Conservation (phyloP, 768 basidiomycete genomes). For the Cubamyces lactineus region DNA sequence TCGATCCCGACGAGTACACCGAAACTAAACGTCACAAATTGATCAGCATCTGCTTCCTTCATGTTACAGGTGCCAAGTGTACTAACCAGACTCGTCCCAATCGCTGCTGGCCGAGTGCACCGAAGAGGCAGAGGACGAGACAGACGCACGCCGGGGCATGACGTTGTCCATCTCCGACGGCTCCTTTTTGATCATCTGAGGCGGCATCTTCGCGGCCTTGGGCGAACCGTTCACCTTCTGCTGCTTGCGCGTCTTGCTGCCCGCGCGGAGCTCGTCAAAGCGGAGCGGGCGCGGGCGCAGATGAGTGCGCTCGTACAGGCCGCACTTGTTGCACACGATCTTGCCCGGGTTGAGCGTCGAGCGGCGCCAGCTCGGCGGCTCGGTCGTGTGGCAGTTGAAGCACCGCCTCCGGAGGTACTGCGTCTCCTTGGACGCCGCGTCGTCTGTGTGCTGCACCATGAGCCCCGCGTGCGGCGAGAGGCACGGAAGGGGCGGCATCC, state of each 20-base stretch:
- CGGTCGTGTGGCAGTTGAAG: slow-evolving; percentile 91
- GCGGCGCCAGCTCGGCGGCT: slow-evolving; percentile 87
- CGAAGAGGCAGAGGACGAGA: slow-evolving; percentile 61
- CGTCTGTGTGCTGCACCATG: slow-evolving; percentile 86
- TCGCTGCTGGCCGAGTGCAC: slow-evolving; percentile 68
- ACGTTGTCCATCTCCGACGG: slow-evolving; percentile 39
- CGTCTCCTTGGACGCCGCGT: slow-evolving; percentile 88
- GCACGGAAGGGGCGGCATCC: slow-evolving; percentile 41
- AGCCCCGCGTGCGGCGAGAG: slow-evolving; percentile 52
- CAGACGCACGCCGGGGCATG: slow-evolving; percentile 61
- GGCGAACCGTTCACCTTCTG: slow-evolving; percentile 35
- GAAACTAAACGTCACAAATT: slow-evolving; percentile 35
- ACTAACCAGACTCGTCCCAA: slow-evolving; percentile 81
- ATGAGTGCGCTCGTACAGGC: slow-evolving; percentile 89
- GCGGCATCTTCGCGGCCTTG: slow-evolving; percentile 38
- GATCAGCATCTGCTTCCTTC: slow-evolving; percentile 17
- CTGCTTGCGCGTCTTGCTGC: slow-evolving; percentile 79
- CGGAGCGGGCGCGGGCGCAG: slow-evolving; percentile 80
- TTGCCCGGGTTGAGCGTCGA: slow-evolving; percentile 89
- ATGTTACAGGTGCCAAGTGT: not conserved
- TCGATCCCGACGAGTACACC: slow-evolving; percentile 58
- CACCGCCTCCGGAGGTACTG: slow-evolving; percentile 87
- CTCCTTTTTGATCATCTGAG: slow-evolving; percentile 63
- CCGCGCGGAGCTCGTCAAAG: slow-evolving; percentile 85
- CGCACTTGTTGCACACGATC: slow-evolving; percentile 95